These are phyloP conservation scores for Sambucus nigra DNA, from an alignment of 129 eudicot genomes.

Conservation along the genomic window DNA sequence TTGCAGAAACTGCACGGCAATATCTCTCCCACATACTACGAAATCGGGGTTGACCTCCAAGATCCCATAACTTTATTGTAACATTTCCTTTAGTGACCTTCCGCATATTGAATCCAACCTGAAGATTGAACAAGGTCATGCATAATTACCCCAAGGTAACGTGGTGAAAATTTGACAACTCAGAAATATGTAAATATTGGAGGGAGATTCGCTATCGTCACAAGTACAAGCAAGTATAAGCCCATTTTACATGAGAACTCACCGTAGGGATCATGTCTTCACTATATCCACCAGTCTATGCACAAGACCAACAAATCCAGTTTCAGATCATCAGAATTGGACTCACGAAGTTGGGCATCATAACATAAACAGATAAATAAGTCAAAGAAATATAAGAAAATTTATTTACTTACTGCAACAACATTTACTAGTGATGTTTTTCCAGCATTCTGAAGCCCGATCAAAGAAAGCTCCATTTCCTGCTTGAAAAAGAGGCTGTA, in stretches of 20 bases:
- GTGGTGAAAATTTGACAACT: background rate
- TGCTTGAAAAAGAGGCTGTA: conserved; percentile 99
- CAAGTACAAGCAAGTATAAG: conserved; percentile 3
- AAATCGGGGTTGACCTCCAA: conserved; percentile 98
- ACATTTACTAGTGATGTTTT: conserved; percentile 98
- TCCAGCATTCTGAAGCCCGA: conserved; percentile 98
- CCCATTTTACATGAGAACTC: conserved; percentile 15
- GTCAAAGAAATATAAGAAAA: background rate
- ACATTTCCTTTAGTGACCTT: conserved; percentile 98
- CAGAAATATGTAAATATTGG: background rate
- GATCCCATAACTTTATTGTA: conserved; percentile 98
- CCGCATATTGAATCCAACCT: conserved; percentile 98
- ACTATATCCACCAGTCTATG: conserved; percentile 87
- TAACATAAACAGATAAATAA: background rate
- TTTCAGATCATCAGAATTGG: conserved; percentile 8
- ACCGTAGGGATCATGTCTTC: conserved; percentile 99
- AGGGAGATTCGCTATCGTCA: background rate
- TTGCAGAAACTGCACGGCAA: conserved; percentile 98
- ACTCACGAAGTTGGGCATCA: background rate
- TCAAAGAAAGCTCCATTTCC: conserved; percentile 98
- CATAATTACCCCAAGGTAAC: background rate
- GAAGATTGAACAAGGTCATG: conserved; percentile 8
- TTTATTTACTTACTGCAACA: conserved; percentile 53
- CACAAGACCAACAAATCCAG: conserved; percentile 10
- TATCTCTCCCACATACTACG: conserved; percentile 99